Evolutionary conservation across 768 basidiomycete genomes (phyloP).

Genomic region (Mycena olivaceomarginata): DNA sequence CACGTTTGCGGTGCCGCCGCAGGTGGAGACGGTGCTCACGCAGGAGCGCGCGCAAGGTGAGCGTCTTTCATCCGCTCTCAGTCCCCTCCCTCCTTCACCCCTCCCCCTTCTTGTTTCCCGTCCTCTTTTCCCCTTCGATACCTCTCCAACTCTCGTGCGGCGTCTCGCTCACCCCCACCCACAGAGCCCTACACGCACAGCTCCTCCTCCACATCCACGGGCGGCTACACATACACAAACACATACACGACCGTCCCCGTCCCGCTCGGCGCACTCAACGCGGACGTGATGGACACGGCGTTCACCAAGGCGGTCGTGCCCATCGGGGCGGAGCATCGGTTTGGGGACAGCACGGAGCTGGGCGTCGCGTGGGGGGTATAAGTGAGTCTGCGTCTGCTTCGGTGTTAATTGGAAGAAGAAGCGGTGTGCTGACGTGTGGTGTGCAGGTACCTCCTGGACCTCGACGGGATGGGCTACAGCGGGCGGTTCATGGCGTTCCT

Average conservation of each 20-base stretch:
- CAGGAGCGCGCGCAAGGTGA: neutral
- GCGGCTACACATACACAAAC: neutral
- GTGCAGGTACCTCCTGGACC: conserved; percentile 81
- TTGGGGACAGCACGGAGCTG: conserved; percentile 85
- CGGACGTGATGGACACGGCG: conserved; percentile 90
- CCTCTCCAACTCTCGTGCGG: conserved; percentile 57
- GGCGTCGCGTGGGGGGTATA: conserved; percentile 94
- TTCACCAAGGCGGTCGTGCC: conserved; percentile 88
- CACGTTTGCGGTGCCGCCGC: conserved; percentile 35
- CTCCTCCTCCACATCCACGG: neutral
- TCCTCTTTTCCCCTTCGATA: conserved; percentile 67
- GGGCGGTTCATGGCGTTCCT: conserved; percentile 91
- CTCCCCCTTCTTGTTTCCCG: neutral
- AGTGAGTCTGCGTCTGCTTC: conserved; percentile 56
- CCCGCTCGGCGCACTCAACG: conserved; percentile 74
- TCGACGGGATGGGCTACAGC: conserved; percentile 97
- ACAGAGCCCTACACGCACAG: neutral
- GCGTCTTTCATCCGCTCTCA: neutral
- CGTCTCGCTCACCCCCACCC: neutral
- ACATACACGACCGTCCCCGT: conserved; percentile 78
- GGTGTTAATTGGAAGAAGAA: no score
- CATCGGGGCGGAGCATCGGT: conserved; percentile 79
- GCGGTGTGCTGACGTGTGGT: neutral
- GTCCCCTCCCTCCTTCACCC: conserved; percentile 71
- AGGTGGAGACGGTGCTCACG: neutral